Percentiles rank a stretch among this genome's conserved stretches.
These are phyloP conservation scores for Diaporthe eres DNA, from an alignment of 2,329 filamentous ascomycete genomes.

Conservation along the genomic window DNA sequence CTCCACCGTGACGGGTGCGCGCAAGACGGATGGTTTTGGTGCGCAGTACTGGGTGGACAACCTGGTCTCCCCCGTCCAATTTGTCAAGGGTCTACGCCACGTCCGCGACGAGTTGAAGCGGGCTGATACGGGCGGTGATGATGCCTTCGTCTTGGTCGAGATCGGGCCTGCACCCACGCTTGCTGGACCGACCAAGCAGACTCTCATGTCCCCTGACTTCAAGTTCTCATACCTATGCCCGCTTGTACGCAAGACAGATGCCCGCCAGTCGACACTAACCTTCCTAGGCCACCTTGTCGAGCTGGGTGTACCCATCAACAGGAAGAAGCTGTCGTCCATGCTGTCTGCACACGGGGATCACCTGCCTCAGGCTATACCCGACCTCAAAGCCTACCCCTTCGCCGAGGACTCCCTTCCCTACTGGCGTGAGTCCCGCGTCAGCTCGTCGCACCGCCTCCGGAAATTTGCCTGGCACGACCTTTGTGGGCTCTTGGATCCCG, in stretches of 20 bases:
- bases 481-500: not conserved
- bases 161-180: conserved; percentile 48
- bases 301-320: conserved; percentile 16
- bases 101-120: conserved; percentile 33
- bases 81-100: conserved; percentile 41
- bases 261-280: not conserved
- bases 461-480: conserved; percentile 49
- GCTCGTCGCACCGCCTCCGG: conserved; percentile 52
- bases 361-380: conserved; percentile 15
- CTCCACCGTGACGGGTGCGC: conserved; percentile 5
- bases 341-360: not conserved
- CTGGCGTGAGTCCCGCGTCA: conserved; percentile 42
- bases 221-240: not conserved
- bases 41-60: conserved; percentile 50
- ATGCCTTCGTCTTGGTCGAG: conserved; percentile 43
- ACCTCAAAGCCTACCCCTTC: conserved; percentile 40
- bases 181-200: conserved; percentile 45
- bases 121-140: not conserved
- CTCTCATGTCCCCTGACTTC: conserved; percentile 21
- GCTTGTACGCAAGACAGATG: conserved; percentile 1
- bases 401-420: conserved; percentile 35
- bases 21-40: not conserved
- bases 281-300: conserved; percentile 6
- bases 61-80: conserved; percentile 49
- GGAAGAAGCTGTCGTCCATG: not conserved